Conservation (phyloP, 345 rosid species). For the Gossypium rotundifolium region DNA sequence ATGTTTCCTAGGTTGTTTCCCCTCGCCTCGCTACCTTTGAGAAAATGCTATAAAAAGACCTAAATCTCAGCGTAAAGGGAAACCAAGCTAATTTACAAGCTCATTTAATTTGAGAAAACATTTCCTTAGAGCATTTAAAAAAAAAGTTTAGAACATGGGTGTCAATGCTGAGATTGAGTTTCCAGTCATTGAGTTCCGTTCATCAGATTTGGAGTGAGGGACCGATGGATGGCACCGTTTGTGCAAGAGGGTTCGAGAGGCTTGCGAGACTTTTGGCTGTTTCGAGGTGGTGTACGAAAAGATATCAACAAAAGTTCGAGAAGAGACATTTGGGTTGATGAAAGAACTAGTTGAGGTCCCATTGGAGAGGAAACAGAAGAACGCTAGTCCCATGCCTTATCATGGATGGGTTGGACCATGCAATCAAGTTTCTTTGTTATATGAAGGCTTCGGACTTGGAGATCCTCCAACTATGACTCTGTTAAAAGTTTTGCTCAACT, state of each 20-base stretch:
- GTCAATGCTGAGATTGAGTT: background rate
- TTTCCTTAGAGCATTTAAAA: background rate
- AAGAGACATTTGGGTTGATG: background rate
- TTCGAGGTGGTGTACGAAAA: constrained; percentile 6
- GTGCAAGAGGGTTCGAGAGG: background rate
- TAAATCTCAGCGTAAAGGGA: background rate
- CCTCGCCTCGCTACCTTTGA: background rate
- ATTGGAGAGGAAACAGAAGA: background rate
- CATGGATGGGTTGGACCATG: constrained; percentile 10
- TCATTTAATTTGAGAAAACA: background rate
- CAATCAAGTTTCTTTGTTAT: background rate
- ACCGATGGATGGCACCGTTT: background rate
- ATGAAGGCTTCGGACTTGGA: constrained; percentile 16
- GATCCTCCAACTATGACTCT: constrained; percentile 7
- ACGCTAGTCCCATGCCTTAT: constrained; percentile 7
- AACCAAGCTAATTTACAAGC: background rate
- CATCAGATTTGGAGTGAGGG: background rate
- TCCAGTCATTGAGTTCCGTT: background rate
- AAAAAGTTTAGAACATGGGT: background rate
- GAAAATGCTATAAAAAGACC: background rate
- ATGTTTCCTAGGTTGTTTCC: background rate
- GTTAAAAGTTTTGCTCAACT: constrained; percentile 3
- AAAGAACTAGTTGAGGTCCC: constrained; percentile 4
- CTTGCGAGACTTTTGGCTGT: constrained; percentile 8
- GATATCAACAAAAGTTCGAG: background rate